Base-by-base conservation (phyloP, 768 basidiomycete species). In the Daedaleopsis sinensis region DNA sequence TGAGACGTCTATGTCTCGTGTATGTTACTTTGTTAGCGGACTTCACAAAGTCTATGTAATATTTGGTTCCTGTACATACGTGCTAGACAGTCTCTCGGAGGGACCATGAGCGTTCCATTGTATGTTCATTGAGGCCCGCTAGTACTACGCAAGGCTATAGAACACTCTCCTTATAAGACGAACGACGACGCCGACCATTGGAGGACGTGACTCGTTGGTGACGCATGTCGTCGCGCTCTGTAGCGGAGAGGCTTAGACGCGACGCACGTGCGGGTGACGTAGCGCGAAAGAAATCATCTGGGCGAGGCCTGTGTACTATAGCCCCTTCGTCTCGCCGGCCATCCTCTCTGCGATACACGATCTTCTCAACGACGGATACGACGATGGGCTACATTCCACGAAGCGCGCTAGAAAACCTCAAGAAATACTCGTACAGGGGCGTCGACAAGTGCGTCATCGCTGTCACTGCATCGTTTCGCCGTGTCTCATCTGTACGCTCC, bases 381-480 rank as follows among this genome's bases (percentile, higher is more conserved):
- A 66, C 50, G 39, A 89, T 90, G 89, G 78, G 81, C 52, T 89
- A 89, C 72, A 81, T 94, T 51, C 83, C 89, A 3, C 77, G 77
- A 52, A 72, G 80, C 16, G 87, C 89, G n/a, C 82, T 94, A 23
- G 81, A 84, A 65, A 91, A 91, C 55, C 79, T 95, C 46, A 84
- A 85, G 68, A 85, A 84, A 64, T 94, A 95, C 72, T 77, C 86
- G 57, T 94, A 94, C 72, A 91, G 87, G 67, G 87, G 85, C 21
- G 84, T 91, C 13, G 93, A 95, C 75, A 90, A 91, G 90, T 90
- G 63, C 66, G 84, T 73, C 39, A 43, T 43, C 38, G 37, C 24
- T 23, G 24, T 43, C 51, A 19, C 23, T 42, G 39, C 39, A 42
- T 42, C 18, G 3, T 10, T 42, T 18, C 39, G 18, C 39, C 18